Conservation (phyloP, 2,329 filamentous ascomycete genomes). For the Stenocarpella maydis region DNA sequence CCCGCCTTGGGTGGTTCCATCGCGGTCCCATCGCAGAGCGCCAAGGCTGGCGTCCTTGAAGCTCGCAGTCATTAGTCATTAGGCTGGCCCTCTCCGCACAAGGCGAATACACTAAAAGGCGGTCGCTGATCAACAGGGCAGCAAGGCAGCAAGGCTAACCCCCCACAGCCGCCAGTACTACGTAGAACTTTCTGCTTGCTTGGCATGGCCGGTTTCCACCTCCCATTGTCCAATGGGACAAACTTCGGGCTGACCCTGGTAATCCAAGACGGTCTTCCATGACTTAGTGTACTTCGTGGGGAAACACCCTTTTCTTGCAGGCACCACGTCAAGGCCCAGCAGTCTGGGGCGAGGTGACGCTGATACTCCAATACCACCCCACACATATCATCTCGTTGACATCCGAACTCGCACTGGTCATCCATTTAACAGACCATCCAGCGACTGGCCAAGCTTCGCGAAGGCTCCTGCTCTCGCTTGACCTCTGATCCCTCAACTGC, state of each 20-base stretch:
- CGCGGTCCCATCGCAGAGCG: conserved; percentile 13
- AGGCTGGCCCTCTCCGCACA: conserved; percentile 22
- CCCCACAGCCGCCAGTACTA: conserved; percentile 5
- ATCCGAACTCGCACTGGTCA: conserved; percentile 2
- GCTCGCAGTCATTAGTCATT: conserved; percentile 19
- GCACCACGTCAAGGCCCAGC: background rate
- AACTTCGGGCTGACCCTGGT: conserved; percentile 21
- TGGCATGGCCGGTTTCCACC: conserved; percentile 17
- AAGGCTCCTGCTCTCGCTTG: background rate
- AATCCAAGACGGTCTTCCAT: too few species aligned
- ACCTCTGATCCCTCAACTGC: background rate
- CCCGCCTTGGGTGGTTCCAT: background rate
- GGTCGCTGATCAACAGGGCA: conserved; percentile 18
- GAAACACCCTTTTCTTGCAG: background rate
- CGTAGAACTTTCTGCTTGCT: conserved; percentile 11
- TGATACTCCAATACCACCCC: background rate
- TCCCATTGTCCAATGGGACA: conserved; percentile 2
- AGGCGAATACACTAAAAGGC: background rate
- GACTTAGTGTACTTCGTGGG: too few species aligned
- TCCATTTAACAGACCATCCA: background rate
- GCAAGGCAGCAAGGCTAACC: too few species aligned
- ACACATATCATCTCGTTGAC: conserved; percentile 18
- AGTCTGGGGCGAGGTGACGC: background rate
- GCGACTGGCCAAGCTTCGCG: background rate
- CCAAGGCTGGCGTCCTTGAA: conserved; percentile 9